These are phyloP conservation scores for Gilbertella persicaria DNA, from an alignment of 371 early-diverging fungal species.

Conservation along the genomic window DNA sequence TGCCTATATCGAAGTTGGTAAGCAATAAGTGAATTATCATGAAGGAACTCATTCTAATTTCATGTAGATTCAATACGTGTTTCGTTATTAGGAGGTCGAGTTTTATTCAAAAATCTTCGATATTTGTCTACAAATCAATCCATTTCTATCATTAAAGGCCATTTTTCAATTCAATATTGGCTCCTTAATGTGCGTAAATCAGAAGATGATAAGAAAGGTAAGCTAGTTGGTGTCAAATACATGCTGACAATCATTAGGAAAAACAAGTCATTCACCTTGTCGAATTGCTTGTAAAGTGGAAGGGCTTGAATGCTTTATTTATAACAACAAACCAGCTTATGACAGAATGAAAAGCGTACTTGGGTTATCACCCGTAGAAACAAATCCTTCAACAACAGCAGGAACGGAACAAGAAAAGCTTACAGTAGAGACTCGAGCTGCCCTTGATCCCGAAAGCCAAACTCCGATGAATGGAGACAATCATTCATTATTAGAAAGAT, in stretches of 20 bases:
- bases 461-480: conserved; percentile 13
- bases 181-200: conserved; percentile 62
- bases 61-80: conserved; percentile 76
- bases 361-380: conserved; percentile 29
- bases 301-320: conserved; percentile 84
- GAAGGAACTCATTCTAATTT: too few relatives aligned
- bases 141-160: conserved; percentile 75
- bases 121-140: conserved; percentile 77
- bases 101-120: conserved; percentile 79
- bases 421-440: conserved; percentile 8
- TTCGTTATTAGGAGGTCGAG: conserved; percentile 75
- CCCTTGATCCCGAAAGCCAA: conserved; percentile 38
- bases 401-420: neutral
- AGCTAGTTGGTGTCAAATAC: neutral
- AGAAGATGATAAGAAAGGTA: conserved; percentile 16
- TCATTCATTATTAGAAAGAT: conserved; percentile 51
- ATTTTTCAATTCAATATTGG: conserved; percentile 82
- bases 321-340: conserved; percentile 80
- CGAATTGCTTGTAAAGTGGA: conserved; percentile 73
- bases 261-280: conserved; percentile 48
- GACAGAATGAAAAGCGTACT: conserved; percentile 63
- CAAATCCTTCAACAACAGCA: neutral
- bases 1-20: conserved; percentile 79
- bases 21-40: neutral
- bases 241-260: conserved; percentile 4